Conservation (phyloP, 108 stramenopile genomes). For the Mediolabrus comicus region DNA sequence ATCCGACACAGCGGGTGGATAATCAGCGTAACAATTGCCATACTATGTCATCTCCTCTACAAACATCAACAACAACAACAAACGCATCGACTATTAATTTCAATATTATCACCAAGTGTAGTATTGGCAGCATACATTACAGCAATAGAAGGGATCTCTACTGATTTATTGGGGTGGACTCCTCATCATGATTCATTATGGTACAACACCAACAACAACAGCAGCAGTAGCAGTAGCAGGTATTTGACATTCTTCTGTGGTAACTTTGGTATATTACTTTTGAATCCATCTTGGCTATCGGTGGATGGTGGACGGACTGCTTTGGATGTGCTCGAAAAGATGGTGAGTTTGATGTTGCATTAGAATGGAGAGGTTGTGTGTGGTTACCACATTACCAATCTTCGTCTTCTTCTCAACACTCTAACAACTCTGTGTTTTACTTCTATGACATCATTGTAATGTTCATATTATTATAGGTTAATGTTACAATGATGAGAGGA, state of each 20-base stretch:
- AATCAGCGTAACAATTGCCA: constrained; percentile 46
- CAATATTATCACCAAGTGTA: constrained; percentile 13
- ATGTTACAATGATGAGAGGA: constrained; percentile 88
- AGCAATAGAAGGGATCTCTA: constrained; percentile 62
- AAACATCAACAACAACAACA: no score
- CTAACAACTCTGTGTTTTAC: not conserved
- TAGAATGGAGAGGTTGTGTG: no score
- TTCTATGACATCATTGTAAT: not conserved
- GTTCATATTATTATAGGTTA: constrained; percentile 12
- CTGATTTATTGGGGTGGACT: constrained; percentile 56
- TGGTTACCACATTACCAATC: no score
- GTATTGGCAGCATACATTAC: constrained; percentile 52
- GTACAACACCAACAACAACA: not conserved
- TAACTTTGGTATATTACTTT: constrained; percentile 75
- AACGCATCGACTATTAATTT: no score
- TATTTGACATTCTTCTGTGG: constrained; percentile 58
- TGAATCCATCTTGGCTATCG: constrained; percentile 67
- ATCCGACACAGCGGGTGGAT: constrained; percentile 60
- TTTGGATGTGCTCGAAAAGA: constrained; percentile 69
- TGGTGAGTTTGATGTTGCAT: no score
- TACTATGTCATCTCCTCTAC: constrained; percentile 19
- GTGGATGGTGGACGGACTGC: constrained; percentile 59
- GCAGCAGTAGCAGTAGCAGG: not conserved
- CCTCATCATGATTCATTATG: constrained; percentile 9
- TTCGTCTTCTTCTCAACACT: not conserved